A percentile compares a stretch with the other conserved stretches of the same genome.
Conservation (phyloP, 1,139 yeast species). For the Hemisphaericaspora subhashii region DNA sequence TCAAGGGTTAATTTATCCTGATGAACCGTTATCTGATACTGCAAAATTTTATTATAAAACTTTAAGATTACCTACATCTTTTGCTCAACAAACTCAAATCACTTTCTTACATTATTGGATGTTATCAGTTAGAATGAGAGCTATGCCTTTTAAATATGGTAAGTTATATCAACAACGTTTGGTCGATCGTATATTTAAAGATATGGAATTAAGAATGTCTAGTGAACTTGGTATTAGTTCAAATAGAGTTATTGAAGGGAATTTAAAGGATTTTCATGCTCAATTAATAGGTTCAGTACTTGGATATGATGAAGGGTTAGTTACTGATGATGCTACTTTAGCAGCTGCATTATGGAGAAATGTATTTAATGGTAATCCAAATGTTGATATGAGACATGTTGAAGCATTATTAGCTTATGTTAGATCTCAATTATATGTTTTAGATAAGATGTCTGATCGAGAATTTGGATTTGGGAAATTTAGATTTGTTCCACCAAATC, state of each 20-base stretch:
- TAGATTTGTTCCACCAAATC: conserved; percentile 81
- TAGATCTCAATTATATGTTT: conserved; percentile 83
- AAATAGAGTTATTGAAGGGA: conserved; percentile 81
- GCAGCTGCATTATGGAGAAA: conserved; percentile 93
- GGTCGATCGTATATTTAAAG: conserved; percentile 85
- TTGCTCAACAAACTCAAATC: conserved; percentile 93
- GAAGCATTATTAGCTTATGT: conserved; percentile 88
- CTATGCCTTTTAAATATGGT: conserved; percentile 88
- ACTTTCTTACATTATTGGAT: conserved; percentile 93
- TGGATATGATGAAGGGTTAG: conserved; percentile 91
- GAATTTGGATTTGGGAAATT: conserved; percentile 92
- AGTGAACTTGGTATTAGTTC: conserved; percentile 84
- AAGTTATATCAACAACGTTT: conserved; percentile 88
- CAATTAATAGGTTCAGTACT: conserved; percentile 88
- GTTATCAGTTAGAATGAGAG: conserved; percentile 90
- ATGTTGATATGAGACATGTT: conserved; percentile 77
- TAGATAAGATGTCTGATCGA: conserved; percentile 82
- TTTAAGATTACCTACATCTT: conserved; percentile 77
- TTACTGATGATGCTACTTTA: conserved; percentile 76
- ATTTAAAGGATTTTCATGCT: conserved; percentile 84
- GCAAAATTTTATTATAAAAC: conserved; percentile 79
- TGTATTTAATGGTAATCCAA: conserved; percentile 80
- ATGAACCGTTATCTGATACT: conserved; percentile 63
- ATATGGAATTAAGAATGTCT: conserved; percentile 81
- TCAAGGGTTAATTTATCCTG: conserved; percentile 75